A percentile compares a stretch with the other conserved stretches of the same genome.
Conservation (phyloP, 2,329 filamentous ascomycete species). For the Phoma herbarum region DNA sequence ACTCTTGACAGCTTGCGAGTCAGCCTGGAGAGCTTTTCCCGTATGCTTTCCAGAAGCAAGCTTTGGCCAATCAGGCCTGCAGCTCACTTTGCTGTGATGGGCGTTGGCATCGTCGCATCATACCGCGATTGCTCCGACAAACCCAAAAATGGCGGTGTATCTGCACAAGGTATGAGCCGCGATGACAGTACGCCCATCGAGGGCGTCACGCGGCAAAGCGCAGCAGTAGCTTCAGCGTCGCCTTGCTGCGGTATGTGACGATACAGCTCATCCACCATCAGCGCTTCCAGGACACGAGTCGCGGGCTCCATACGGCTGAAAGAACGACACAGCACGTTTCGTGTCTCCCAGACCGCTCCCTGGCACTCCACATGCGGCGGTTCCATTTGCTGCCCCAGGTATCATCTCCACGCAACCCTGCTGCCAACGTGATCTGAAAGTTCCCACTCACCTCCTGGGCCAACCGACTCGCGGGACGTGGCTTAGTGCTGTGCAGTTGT, state of each 20-base stretch:
- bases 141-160: constrained; percentile 45
- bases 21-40: constrained; percentile 35
- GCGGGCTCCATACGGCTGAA: constrained; percentile 60
- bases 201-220: constrained; percentile 17
- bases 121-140: constrained; percentile 38
- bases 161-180: constrained; percentile 17
- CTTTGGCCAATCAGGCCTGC: constrained; percentile 31
- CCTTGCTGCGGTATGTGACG: constrained; percentile 32
- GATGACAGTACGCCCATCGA: constrained; percentile 3
- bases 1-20: constrained; percentile 38
- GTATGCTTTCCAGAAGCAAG: constrained; percentile 38
- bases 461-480: constrained; percentile 35
- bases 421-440: constrained; percentile 36
- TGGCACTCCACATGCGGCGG: constrained; percentile 31
- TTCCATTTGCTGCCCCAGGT: constrained; percentile 45
- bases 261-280: constrained; percentile 34
- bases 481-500: constrained; percentile 25
- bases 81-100: constrained; percentile 25
- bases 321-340: constrained; percentile 42
- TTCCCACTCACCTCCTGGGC: constrained; percentile 32
- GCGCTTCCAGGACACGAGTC: constrained; percentile 69
- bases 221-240: constrained; percentile 22
- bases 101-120: constrained; percentile 37
- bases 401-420: constrained; percentile 34
- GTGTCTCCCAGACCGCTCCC: constrained; percentile 29